Conservation (phyloP, 1,284 basidiomycete species). For the Cryptococcus sp. region DNA sequence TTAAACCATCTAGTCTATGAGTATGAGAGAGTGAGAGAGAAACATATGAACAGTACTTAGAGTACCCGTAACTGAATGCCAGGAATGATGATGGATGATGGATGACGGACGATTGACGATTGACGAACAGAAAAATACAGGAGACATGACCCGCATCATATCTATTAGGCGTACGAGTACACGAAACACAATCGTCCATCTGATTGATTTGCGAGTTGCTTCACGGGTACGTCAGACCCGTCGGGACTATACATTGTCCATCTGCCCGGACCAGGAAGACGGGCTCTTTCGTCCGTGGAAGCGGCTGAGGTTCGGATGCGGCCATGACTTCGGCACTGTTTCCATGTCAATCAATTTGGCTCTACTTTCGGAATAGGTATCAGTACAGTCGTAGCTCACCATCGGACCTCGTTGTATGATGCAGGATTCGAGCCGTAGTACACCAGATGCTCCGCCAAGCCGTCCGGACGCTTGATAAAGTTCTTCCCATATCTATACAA, state of each 20-base stretch:
- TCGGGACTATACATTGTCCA: constrained; percentile 83
- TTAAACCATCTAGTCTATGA: too few relatives aligned
- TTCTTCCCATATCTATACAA: constrained; percentile 82
- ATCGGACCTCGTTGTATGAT: constrained; percentile 81
- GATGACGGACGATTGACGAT: too few relatives aligned
- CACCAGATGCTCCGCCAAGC: constrained; percentile 56
- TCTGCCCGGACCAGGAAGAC: constrained; percentile 84
- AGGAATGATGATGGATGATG: too few relatives aligned
- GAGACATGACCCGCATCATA: too few relatives aligned
- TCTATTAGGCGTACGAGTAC: too few relatives aligned
- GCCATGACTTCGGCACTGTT: constrained; percentile 60
- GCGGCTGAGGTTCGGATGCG: constrained; percentile 47
- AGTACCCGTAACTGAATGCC: too few relatives aligned
- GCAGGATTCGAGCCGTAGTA: constrained; percentile 89
- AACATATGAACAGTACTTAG: too few relatives aligned
- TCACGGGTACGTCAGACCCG: constrained; percentile 73
- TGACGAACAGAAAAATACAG: too few relatives aligned
- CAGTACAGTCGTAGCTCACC: constrained; percentile 58
- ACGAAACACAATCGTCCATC: too few relatives aligned
- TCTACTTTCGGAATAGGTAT: not conserved
- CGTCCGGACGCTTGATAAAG: constrained; percentile 75
- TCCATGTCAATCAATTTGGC: not conserved
- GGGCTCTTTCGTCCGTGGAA: constrained; percentile 59
- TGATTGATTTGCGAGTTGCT: not conserved
- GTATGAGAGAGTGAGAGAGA: too few relatives aligned